Conservation (phyloP, 306 rosid genomes). For the Ochetophila trinervis region DNA sequence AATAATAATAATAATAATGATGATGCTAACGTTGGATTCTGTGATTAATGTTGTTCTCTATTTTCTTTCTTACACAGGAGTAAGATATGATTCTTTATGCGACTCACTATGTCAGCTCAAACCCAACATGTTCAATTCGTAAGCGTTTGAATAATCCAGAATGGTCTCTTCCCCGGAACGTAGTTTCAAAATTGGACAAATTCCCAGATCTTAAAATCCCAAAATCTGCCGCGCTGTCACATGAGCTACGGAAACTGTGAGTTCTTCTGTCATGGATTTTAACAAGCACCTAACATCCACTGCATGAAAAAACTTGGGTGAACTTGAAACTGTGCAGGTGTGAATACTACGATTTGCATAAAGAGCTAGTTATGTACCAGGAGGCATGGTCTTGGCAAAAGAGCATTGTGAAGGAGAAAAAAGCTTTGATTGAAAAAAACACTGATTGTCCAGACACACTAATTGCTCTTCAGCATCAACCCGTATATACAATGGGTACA, state of each 20-base stretch:
- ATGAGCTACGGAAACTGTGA: slow-evolving; percentile 28
- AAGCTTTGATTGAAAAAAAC: slow-evolving; percentile 26
- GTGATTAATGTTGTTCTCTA: too few relatives aligned
- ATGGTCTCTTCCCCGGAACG: background rate
- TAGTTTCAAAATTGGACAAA: slow-evolving; percentile 5
- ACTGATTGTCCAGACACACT: slow-evolving; percentile 34
- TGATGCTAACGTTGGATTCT: too few relatives aligned
- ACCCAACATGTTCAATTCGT: slow-evolving; percentile 16
- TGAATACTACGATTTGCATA: slow-evolving; percentile 62
- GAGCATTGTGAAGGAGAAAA: slow-evolving; percentile 36
- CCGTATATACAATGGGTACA: slow-evolving; percentile 48
- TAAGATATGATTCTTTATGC: slow-evolving; percentile 28
- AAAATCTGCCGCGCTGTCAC: background rate
- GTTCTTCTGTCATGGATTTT: slow-evolving; percentile 20
- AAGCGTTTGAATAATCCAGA: slow-evolving; percentile 1
- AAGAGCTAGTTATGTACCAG: slow-evolving; percentile 50
- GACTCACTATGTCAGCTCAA: slow-evolving; percentile 12
- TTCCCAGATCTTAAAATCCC: slow-evolving; percentile 19
- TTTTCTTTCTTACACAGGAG: background rate
- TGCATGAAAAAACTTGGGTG: background rate
- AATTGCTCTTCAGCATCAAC: slow-evolving; percentile 43
- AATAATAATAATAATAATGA: too few relatives aligned
- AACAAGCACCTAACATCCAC: slow-evolving; percentile 10
- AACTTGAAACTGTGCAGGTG: slow-evolving; percentile 41
- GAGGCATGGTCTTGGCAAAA: slow-evolving; percentile 57